Conservation (phyloP, 306 rosid species). For the Senna siamea region DNA sequence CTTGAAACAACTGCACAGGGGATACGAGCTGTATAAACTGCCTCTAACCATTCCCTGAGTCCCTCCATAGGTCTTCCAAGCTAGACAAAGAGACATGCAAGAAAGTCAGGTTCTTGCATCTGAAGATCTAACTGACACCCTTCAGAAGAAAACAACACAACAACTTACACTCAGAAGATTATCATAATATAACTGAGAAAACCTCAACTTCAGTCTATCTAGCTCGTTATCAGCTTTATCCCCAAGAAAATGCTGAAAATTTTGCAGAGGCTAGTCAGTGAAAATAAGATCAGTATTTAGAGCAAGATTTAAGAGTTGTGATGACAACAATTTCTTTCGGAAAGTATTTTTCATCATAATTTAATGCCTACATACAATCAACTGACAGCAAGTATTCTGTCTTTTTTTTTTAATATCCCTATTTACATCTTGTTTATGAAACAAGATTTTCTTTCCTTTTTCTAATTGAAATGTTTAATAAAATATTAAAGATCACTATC, state of each 20-base stretch:
- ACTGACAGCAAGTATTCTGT: neutral
- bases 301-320: slow-evolving; percentile 12
- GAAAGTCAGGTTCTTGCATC: slow-evolving; percentile 29
- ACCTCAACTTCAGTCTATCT: slow-evolving; percentile 70
- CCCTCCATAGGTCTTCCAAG: slow-evolving; percentile 80
- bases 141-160: slow-evolving; percentile 29
- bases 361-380: too few species aligned
- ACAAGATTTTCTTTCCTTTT: neutral
- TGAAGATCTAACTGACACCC: slow-evolving; percentile 8
- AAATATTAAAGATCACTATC: neutral
- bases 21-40: slow-evolving; percentile 81
- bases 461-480: too few species aligned
- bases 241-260: slow-evolving; percentile 70
- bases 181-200: slow-evolving; percentile 77
- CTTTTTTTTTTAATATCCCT: too few species aligned
- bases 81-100: slow-evolving; percentile 46
- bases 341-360: too few species aligned
- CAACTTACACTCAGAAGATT: slow-evolving; percentile 77
- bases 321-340: slow-evolving; percentile 3
- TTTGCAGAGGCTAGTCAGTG: slow-evolving; percentile 39
- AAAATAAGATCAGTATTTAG: slow-evolving; percentile 12
- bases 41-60: slow-evolving; percentile 92
- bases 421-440: too few species aligned
- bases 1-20: slow-evolving; percentile 97
- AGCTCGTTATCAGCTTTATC: slow-evolving; percentile 62